Percentiles rank a stretch among this genome's conserved stretches.
Conservation (phyloP, 1,284 basidiomycete species). For the Boletus smithii region DNA sequence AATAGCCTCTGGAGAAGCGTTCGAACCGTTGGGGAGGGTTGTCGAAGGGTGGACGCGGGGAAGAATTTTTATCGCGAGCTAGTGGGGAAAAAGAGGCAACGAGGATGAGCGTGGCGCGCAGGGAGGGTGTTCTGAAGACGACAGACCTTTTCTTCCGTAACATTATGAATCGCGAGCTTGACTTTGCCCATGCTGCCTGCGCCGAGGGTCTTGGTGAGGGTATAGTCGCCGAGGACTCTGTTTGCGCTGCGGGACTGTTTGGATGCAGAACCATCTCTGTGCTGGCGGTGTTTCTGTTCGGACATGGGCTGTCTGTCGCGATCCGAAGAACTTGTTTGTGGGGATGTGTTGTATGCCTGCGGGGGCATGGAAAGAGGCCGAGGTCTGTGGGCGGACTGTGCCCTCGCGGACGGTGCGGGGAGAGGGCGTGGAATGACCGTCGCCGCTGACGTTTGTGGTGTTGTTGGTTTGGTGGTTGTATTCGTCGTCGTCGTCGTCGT, state of each 20-base stretch:
- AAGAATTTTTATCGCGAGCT: constrained; percentile 98
- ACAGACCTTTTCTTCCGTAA: constrained; percentile 89
- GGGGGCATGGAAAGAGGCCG: constrained; percentile 70
- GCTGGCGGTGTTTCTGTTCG: constrained; percentile 34
- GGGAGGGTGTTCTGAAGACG: neutral
- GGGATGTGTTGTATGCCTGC: constrained; percentile 42
- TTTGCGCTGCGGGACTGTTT: constrained; percentile 45
- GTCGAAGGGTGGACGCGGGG: constrained; percentile 71
- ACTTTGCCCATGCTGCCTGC: constrained; percentile 99
- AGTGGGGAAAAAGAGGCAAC: constrained; percentile 12
- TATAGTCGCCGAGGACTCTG: constrained; percentile 88
- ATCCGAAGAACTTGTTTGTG: constrained; percentile 32
- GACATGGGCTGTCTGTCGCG: constrained; percentile 33
- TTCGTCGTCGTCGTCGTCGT: constrained; percentile 14
- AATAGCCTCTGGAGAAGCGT: constrained; percentile 53
- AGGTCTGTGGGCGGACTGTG: constrained; percentile 40
- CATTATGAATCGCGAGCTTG: constrained; percentile 89
- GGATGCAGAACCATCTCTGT: constrained; percentile 30
- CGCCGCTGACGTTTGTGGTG: constrained; percentile 14
- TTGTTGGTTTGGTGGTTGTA: neutral
- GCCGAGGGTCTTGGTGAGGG: constrained; percentile 94
- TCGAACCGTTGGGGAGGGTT: constrained; percentile 43
- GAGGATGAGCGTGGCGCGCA: constrained; percentile 4
- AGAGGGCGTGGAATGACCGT: constrained; percentile 26
- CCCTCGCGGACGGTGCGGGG: constrained; percentile 23